A percentile compares a stretch with the other conserved stretches of the same genome.
These are phyloP conservation scores for Phytophthora chlamydospora DNA, from an alignment of 352 stramenopile genomes.

Conservation along the genomic window DNA sequence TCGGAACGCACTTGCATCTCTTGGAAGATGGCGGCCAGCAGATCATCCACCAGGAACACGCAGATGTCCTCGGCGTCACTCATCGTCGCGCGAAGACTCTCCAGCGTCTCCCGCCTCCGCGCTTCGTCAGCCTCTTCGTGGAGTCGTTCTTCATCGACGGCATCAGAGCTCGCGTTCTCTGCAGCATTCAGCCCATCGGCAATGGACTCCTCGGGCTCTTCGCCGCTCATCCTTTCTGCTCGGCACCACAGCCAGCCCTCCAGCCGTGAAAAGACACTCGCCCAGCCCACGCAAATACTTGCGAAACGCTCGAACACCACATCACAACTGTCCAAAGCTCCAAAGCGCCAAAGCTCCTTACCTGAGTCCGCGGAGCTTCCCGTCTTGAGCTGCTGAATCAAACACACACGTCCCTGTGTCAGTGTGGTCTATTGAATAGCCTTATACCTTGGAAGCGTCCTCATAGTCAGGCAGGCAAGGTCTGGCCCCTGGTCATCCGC, in stretches of 20 bases:
- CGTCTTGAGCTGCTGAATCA: constrained; percentile 6
- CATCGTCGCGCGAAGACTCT: constrained; percentile 16
- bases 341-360: no score
- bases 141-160: constrained; percentile 2
- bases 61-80: constrained; percentile 46
- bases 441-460: constrained; percentile 35
- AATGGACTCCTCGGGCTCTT: constrained; percentile 1
- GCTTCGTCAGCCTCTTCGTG: constrained; percentile 8
- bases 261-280: constrained; percentile 8
- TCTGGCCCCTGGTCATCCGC: constrained; percentile 26
- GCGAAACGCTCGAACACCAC: constrained; percentile 27
- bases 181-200: constrained; percentile 3
- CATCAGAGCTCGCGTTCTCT: constrained; percentile 1
- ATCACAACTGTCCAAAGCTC: background rate
- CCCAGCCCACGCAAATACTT: background rate
- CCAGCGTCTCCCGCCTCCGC: constrained; percentile 12
- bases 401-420: constrained; percentile 22
- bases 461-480: constrained; percentile 27
- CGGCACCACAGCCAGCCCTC: background rate
- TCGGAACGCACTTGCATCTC: constrained; percentile 50
- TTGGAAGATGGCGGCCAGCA: constrained; percentile 50
- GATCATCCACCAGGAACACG: constrained; percentile 38
- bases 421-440: constrained; percentile 39
- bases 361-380: no score
- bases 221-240: constrained; percentile 19